Conservation (phyloP, 1,284 basidiomycete species). For the Naganishia sp. region DNA sequence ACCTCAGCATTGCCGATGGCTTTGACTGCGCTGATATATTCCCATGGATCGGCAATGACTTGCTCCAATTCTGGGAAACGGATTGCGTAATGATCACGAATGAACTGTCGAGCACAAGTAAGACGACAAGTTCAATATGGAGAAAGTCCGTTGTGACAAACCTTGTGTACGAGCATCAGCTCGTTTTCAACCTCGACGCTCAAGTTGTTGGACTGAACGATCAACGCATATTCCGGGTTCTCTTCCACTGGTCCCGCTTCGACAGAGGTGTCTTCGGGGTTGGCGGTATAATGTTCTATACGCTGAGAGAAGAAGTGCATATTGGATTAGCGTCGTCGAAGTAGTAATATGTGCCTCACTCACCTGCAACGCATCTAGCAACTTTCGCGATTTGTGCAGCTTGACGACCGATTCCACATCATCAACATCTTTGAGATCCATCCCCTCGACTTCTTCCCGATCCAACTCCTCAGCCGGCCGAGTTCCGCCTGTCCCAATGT, state of each 20-base stretch:
- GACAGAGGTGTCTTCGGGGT: conserved; percentile 73
- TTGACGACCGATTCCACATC: conserved; percentile 85
- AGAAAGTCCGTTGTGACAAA: conserved; percentile 45
- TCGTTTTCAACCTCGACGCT: conserved; percentile 99
- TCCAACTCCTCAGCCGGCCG: conserved; percentile 91
- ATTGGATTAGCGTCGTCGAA: neutral
- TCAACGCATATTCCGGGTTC: conserved; percentile 93
- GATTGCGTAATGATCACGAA: conserved; percentile 93
- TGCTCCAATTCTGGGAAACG: conserved; percentile 98
- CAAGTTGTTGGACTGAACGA: conserved; percentile 96
- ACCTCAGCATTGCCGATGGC: conserved; percentile 82
- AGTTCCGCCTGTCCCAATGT: conserved; percentile 86
- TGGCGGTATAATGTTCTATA: conserved; percentile 78
- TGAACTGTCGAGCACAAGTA: conserved; percentile 67
- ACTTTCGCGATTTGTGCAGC: conserved; percentile 78
- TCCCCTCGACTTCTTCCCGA: conserved; percentile 84
- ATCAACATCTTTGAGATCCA: conserved; percentile 79
- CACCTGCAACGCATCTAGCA: conserved; percentile 81
- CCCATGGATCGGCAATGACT: conserved; percentile 84
- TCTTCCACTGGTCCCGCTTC: conserved; percentile 71
- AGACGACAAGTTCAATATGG: neutral
- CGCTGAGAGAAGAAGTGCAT: conserved; percentile 60
- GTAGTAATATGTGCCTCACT: conserved; percentile 34
- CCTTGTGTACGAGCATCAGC: conserved; percentile 94
- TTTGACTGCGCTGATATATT: conserved; percentile 89